These are phyloP conservation scores for Nepenthes mirabilis DNA, from an alignment of 148 eudicot species.

Conservation along the genomic window DNA sequence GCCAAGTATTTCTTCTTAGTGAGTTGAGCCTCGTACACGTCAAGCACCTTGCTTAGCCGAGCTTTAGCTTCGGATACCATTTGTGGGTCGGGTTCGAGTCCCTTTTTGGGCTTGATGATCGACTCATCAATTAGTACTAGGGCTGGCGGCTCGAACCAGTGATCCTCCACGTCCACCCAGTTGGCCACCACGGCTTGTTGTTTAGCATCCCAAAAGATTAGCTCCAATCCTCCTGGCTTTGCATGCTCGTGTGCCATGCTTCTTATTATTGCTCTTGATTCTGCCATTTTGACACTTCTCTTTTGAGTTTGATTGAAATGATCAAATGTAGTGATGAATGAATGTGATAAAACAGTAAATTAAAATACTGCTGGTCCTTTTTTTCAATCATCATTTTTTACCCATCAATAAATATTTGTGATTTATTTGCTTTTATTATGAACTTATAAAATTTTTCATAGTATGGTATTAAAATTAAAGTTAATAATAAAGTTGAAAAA, in stretches of 20 bases:
- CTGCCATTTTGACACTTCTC: not conserved
- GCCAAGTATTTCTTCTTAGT: constrained; percentile 16
- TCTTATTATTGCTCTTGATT: constrained; percentile 9
- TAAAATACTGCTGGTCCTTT: no score
- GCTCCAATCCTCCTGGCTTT: constrained; percentile 4
- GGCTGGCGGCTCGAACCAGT: constrained; percentile 5
- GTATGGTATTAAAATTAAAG: no score
- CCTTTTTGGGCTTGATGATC: constrained; percentile 2
- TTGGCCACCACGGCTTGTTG: constrained; percentile 7
- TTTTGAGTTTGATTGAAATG: not conserved
- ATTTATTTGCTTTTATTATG: no score
- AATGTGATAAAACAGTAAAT: no score
- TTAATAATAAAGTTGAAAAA: no score
- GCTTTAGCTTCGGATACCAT: constrained; percentile 5
- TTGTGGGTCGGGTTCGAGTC: not conserved
- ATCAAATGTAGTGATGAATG: not conserved
- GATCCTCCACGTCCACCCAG: constrained; percentile 2
- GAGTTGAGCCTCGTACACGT: constrained; percentile 23
- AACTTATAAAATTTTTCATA: no score
- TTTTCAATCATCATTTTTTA: no score
- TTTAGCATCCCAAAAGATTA: constrained; percentile 3
- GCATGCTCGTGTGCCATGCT: constrained; percentile 7
- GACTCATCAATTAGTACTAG: constrained; percentile 6
- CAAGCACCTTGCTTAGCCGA: constrained; percentile 11
- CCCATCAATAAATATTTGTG: no score